Percentiles rank a stretch among this genome's conserved stretches.
Conservation (phyloP, 1,139 yeast genomes). For the Geotrichum restrictum region DNA sequence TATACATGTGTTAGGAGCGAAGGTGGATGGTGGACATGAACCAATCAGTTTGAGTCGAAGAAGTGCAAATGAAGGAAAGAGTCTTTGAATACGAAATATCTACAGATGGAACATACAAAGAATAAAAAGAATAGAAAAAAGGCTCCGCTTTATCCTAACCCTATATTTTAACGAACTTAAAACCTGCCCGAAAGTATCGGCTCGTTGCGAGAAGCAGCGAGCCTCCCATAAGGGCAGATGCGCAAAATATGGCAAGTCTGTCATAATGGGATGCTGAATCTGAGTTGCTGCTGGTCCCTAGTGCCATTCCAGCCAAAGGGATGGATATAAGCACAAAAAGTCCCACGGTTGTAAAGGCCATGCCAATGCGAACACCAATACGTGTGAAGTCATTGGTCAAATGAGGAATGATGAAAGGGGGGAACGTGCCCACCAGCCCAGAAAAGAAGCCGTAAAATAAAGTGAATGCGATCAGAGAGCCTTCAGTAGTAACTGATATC, state of each 20-base stretch:
- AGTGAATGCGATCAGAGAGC: constrained; percentile 9
- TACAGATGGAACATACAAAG: neutral
- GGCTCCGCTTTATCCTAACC: neutral
- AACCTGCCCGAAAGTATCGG: constrained; percentile 1
- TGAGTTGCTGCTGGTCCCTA: constrained; percentile 6
- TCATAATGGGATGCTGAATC: neutral
- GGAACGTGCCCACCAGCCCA: constrained; percentile 45
- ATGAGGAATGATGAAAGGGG: constrained; percentile 45
- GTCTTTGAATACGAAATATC: no score
- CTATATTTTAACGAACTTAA: neutral
- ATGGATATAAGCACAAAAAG: constrained; percentile 6
- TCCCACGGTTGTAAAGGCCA: constrained; percentile 45
- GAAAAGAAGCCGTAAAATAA: constrained; percentile 47
- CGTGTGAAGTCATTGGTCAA: constrained; percentile 47
- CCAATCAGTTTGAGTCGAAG: no score
- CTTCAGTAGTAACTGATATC: constrained; percentile 4
- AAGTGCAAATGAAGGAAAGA: no score
- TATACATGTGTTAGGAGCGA: no score
- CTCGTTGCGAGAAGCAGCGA: neutral
- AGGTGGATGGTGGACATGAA: no score
- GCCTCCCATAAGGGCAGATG: neutral
- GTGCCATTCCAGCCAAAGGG: constrained; percentile 9
- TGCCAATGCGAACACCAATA: constrained; percentile 51
- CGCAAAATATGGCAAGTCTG: neutral
- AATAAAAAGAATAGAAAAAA: neutral